A percentile compares a stretch with the other conserved stretches of the same genome.
Evolutionary conservation across 306 rosid genomes (phyloP).

Genomic region (Malus fusca): DNA sequence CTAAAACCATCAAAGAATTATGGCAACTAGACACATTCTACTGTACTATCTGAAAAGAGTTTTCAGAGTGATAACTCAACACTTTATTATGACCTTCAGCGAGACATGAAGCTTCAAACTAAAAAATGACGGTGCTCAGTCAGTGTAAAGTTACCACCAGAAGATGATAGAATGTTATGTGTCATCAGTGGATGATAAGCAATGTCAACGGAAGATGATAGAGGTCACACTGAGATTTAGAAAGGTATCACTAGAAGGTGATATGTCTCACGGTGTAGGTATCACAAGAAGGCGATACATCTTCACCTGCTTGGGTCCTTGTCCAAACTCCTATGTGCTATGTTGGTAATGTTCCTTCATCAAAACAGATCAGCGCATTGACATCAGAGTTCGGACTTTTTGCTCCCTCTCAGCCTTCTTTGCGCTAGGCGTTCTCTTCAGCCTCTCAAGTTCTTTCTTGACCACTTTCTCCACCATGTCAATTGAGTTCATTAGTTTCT

Average conservation of each 20-base stretch:
- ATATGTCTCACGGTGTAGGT: background rate
- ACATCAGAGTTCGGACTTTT: conserved; percentile 61
- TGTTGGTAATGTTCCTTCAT: background rate
- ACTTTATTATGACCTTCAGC: conserved; percentile 1
- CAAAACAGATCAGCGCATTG: conserved; percentile 57
- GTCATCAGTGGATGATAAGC: background rate
- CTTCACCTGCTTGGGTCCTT: background rate
- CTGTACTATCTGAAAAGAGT: background rate
- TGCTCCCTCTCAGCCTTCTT: conserved; percentile 71
- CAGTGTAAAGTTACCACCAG: background rate
- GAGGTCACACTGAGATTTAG: background rate
- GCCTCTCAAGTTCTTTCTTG: conserved; percentile 54
- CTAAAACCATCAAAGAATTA: background rate
- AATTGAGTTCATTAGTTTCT: conserved; percentile 62
- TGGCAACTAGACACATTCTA: background rate
- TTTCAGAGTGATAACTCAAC: conserved; percentile 7
- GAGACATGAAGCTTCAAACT: conserved; percentile 1
- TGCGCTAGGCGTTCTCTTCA: conserved; percentile 58
- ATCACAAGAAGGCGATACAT: background rate
- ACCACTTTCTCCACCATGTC: conserved; percentile 62
- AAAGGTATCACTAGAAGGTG: conserved; percentile 1
- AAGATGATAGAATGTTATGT: background rate
- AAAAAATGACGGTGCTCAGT: background rate
- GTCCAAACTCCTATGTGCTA: background rate
- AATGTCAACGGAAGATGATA: conserved; percentile 1